Percentiles rank a stretch among this genome's conserved stretches.
Evolutionary conservation across 1,284 basidiomycete genomes (phyloP).

Genomic region (Pterula multifida): DNA sequence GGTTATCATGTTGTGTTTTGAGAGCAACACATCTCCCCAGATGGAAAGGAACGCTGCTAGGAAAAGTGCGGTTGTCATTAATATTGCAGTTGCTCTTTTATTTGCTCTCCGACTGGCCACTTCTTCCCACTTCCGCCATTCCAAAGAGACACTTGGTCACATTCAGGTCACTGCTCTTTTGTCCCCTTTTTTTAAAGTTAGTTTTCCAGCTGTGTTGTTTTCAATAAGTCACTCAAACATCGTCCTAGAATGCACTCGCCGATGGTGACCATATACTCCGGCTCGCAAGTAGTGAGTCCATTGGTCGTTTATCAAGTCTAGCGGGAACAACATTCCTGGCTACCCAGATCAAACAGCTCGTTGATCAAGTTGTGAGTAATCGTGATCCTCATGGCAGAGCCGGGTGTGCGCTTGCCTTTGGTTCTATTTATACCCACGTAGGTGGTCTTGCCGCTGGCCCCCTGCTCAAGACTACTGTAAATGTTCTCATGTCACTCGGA

Average conservation of each 20-base stretch:
- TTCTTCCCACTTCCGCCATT: constrained; percentile 30
- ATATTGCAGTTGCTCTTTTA: constrained; percentile 72
- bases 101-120: constrained; percentile 61
- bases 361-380: constrained; percentile 95
- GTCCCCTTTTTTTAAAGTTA: constrained; percentile 69
- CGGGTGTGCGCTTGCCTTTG: constrained; percentile 89
- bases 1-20: constrained; percentile 60
- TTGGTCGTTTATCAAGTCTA: constrained; percentile 79
- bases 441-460: constrained; percentile 91
- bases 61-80: constrained; percentile 80
- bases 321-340: constrained; percentile 83
- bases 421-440: constrained; percentile 87
- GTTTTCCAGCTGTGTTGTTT: constrained; percentile 8
- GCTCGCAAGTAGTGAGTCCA: constrained; percentile 76
- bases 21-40: constrained; percentile 63
- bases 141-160: constrained; percentile 60
- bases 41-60: constrained; percentile 84
- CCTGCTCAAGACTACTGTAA: constrained; percentile 91
- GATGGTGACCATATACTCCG: constrained; percentile 76
- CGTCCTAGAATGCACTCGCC: constrained; percentile 62
- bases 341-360: constrained; percentile 81
- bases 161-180: constrained; percentile 58
- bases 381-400: constrained; percentile 89
- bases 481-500: constrained; percentile 90
- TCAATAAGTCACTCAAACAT: constrained; percentile 9